Conservation (phyloP, 2,329 filamentous ascomycete genomes). For the Torrubiella hemipterigena region DNA sequence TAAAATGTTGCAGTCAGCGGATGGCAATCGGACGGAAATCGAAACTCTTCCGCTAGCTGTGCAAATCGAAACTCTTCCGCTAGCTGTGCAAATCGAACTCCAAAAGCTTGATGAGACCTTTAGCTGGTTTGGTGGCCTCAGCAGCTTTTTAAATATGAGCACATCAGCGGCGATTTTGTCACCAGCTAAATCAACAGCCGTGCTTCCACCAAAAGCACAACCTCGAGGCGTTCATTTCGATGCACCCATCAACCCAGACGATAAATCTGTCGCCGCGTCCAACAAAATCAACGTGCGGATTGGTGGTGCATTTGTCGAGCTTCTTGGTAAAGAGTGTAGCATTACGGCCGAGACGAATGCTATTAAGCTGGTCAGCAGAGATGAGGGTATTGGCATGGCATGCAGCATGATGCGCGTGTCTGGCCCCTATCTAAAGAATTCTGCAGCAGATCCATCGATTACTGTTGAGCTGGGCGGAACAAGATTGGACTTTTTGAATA, state of each 20-base stretch:
- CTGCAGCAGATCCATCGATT: constrained; percentile 45
- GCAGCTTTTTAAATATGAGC: constrained; percentile 79
- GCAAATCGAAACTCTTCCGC: constrained; percentile 62
- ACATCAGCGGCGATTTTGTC: constrained; percentile 68
- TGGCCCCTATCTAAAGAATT: constrained; percentile 52
- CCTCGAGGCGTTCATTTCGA: constrained; percentile 47
- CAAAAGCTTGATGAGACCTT: constrained; percentile 77
- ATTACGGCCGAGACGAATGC: constrained; percentile 66
- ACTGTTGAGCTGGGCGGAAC: constrained; percentile 52
- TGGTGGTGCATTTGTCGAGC: constrained; percentile 60
- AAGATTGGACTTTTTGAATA: constrained; percentile 57
- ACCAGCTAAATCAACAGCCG: constrained; percentile 29
- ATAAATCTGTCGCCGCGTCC: constrained; percentile 31
- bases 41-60: constrained; percentile 68
- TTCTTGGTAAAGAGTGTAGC: constrained; percentile 69
- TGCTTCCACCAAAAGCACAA: constrained; percentile 27
- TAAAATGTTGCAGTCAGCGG: constrained; percentile 32
- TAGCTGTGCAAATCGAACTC: constrained; percentile 67
- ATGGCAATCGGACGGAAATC: constrained; percentile 45
- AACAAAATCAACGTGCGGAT: constrained; percentile 68
- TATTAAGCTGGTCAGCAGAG: constrained; percentile 67
- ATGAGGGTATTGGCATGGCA: constrained; percentile 57
- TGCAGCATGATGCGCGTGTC: constrained; percentile 65
- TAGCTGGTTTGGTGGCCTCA: constrained; percentile 80
- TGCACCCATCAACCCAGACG: constrained; percentile 35